Evolutionary conservation across 306 rosid genomes (phyloP).

Genomic region (Vigna mungo): DNA sequence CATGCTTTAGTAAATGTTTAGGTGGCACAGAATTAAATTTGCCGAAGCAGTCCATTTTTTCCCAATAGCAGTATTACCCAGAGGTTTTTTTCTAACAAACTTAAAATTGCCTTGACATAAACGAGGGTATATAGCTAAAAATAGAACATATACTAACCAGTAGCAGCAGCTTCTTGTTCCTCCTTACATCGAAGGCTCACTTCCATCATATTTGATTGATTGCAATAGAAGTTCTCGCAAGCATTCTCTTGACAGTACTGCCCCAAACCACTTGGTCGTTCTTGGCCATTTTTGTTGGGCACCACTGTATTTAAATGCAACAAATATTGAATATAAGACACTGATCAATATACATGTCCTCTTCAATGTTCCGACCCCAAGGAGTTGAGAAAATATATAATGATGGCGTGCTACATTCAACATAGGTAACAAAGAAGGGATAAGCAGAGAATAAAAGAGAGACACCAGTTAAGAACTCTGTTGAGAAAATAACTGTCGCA

Average conservation of each 20-base stretch:
- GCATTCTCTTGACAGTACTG: constrained; percentile 36
- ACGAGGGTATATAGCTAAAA: not conserved
- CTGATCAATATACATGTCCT: not conserved
- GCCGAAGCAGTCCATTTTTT: no score
- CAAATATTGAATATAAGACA: not conserved
- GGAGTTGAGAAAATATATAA: not conserved
- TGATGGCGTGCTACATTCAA: no score
- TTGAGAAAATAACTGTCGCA: not conserved
- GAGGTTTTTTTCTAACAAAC: not conserved
- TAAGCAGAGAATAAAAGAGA: not conserved
- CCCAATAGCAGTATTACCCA: not conserved
- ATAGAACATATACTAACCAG: not conserved
- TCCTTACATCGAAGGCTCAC: constrained; percentile 10
- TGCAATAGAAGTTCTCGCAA: not conserved
- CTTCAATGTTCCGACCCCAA: not conserved
- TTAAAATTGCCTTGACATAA: not conserved
- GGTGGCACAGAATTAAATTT: no score
- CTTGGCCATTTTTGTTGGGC: constrained; percentile 32
- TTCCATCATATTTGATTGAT: constrained; percentile 31
- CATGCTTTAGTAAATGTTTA: no score
- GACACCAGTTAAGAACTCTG: no score
- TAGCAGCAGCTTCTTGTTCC: constrained; percentile 25
- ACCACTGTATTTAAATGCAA: constrained; percentile 21
- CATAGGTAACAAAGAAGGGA: not conserved
- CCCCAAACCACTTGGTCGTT: constrained; percentile 11